phyloP scores from a whole-genome alignment of 2,329 filamentous ascomycete species.

The Hypocreales sp. region DNA sequence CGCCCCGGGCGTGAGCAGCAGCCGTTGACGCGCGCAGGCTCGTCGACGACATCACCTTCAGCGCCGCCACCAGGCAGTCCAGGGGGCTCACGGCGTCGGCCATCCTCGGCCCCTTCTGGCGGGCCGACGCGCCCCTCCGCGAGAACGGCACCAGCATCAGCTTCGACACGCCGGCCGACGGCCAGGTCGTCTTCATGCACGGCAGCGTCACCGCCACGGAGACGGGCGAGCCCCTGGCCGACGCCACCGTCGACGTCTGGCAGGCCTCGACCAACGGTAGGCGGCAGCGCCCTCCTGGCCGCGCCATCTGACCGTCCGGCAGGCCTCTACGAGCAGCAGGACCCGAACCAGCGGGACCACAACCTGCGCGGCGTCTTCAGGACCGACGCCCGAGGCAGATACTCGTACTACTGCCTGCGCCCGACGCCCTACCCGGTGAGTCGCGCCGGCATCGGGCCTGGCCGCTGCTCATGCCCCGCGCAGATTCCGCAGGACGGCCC shows the following conservation, averaged over 20 bases:
- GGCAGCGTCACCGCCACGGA: slow-evolving; percentile 38
- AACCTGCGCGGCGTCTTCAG: slow-evolving; percentile 61
- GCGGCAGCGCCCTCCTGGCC: too few species aligned
- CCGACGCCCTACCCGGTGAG: slow-evolving; percentile 38
- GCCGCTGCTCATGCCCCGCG: not conserved
- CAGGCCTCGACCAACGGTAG: slow-evolving; percentile 58
- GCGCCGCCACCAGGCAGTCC: slow-evolving; percentile 25
- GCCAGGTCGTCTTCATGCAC: slow-evolving; percentile 46
- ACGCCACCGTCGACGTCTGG: slow-evolving; percentile 62
- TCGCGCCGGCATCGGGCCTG: not conserved
- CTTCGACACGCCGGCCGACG: slow-evolving; percentile 29
- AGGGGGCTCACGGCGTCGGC: slow-evolving; percentile 52
- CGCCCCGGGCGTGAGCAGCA: not conserved
- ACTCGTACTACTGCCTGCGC: slow-evolving; percentile 44
- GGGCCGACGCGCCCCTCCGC: slow-evolving; percentile 52
- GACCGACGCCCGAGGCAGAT: slow-evolving; percentile 49
- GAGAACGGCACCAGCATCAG: slow-evolving; percentile 57
- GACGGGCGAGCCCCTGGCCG: slow-evolving; percentile 48
- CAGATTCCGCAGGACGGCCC: slow-evolving; percentile 33
- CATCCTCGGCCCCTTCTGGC: slow-evolving; percentile 77
- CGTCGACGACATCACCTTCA: slow-evolving; percentile 70
- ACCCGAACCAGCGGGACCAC: slow-evolving; percentile 51
- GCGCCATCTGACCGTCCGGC: too few species aligned
- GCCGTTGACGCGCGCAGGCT: too few species aligned
- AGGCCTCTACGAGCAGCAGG: slow-evolving; percentile 56